Evolutionary conservation across 345 rosid species (phyloP).

Genomic region (Erysimum cheiranthoides): DNA sequence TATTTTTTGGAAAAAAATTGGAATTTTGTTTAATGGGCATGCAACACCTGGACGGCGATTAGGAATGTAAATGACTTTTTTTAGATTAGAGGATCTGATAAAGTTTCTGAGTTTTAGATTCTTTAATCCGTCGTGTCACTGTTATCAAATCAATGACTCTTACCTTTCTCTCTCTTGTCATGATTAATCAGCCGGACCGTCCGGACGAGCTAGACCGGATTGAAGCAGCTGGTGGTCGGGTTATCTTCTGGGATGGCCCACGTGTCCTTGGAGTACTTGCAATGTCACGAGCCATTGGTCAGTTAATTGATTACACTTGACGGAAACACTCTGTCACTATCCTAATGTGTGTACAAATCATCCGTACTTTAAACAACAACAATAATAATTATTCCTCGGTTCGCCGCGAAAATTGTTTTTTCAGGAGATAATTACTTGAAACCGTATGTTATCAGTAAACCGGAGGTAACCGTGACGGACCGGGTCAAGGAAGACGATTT

Average conservation of each 20-base stretch:
- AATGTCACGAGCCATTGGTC: constrained; percentile 95
- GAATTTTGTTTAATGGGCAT: constrained; percentile 26
- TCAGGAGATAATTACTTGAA: constrained; percentile 88
- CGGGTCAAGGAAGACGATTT: constrained; percentile 77
- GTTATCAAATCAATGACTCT: constrained; percentile 16
- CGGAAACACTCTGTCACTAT: constrained; percentile 30
- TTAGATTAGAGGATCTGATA: constrained; percentile 33
- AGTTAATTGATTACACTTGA: constrained; percentile 38
- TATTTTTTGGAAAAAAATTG: background rate
- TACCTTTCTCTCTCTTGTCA: background rate
- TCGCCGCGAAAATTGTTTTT: constrained; percentile 21
- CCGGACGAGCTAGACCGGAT: constrained; percentile 89
- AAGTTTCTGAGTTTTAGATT: constrained; percentile 34
- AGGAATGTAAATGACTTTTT: constrained; percentile 26
- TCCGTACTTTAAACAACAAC: constrained; percentile 6
- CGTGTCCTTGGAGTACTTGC: constrained; percentile 91
- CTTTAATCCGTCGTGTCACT: constrained; percentile 39
- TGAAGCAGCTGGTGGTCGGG: constrained; percentile 83
- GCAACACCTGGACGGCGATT: constrained; percentile 44
- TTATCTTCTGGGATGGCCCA: constrained; percentile 87
- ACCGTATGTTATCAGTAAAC: constrained; percentile 82
- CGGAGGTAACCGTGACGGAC: constrained; percentile 73
- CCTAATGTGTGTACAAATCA: constrained; percentile 20
- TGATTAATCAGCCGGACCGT: constrained; percentile 73
- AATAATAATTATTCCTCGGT: background rate